Base-by-base conservation (phyloP, 1,284 basidiomycete species). In the Ceratobasidium sp. region DNA sequence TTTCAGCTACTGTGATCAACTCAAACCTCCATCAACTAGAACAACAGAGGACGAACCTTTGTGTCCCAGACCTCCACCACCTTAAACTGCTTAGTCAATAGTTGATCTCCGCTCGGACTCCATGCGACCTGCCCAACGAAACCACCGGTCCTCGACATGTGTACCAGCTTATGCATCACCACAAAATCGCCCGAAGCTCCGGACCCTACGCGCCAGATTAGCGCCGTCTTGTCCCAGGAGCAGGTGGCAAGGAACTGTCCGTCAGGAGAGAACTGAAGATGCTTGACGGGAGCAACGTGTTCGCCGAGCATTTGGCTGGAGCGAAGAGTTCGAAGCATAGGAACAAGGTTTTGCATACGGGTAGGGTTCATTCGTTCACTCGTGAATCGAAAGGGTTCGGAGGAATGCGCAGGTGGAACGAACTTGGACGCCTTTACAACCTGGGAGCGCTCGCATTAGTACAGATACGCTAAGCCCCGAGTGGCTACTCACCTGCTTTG, bases 221-320 rank as follows among this genome's bases (percentile, higher is more conserved):
- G 28, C 6, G 55, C 67, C n/a, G 67, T 59, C 57, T 50, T 49
- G 32, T 71, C 67, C 67, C 67, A 59, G 14, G 55, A 59, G n/a
- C 67, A 71, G 4, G 55, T 71, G 0, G 67, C 67, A 30, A 71
- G 44, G 46, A 59, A 59, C 55, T 71, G 54, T 28, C 67, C 67
- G 30, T 71, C 55, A 55, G 67, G 67, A n/a, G 67, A 71, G 55
- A 71, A 71, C 57, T 71, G 67, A 16, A 71, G 50, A 23, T 71
- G 67, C 26, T 59, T 71, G 30, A 71, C 67, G 26, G 50, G 41
- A 18, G 55, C 67, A n/a, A 50, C 67, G 21, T 71, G 67, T 26
- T 49, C 44, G 44, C 35, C 32, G 43, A 59, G 55, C 46, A 50
- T 38, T 30, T 59, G 67, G 23, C 44, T 71, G 21, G 13, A 26